Evolutionary conservation across 2,329 filamentous ascomycete species (phyloP).

Genomic region (Penicillium sp.): DNA sequence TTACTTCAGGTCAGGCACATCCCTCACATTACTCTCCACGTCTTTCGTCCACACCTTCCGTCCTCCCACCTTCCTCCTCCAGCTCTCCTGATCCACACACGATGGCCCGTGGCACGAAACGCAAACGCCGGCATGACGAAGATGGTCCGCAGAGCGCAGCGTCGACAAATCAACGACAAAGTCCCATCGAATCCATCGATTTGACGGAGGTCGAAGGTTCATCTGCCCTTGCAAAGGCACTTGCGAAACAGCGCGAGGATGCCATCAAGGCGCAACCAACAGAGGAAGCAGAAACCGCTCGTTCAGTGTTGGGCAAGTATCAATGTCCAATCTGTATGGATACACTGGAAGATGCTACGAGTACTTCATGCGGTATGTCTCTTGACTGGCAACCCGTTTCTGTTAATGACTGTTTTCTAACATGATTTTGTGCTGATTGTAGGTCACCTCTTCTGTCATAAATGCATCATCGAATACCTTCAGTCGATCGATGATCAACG

Average conservation of each 20-base stretch:
- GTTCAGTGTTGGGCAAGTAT: constrained; percentile 49
- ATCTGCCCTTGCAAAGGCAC: constrained; percentile 44
- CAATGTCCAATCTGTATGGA: constrained; percentile 68
- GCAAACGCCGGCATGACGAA: constrained; percentile 19
- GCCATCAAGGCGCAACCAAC: constrained; percentile 48
- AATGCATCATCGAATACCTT: constrained; percentile 63
- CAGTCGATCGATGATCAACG: constrained; percentile 56
- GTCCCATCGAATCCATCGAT: constrained; percentile 53
- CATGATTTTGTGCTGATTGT: not conserved
- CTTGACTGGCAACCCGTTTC: not conserved
- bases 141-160: not conserved
- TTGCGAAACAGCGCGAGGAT: constrained; percentile 57
- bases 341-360: constrained; percentile 60
- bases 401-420: not conserved
- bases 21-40: not conserved
- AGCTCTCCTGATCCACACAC: not conserved
- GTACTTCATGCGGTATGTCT: constrained; percentile 60
- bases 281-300: constrained; percentile 31
- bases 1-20: constrained; percentile 8
- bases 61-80: not conserved
- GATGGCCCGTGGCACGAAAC: constrained; percentile 4
- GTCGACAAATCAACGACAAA: constrained; percentile 8
- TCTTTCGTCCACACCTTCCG: not conserved
- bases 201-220: constrained; percentile 49
- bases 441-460: constrained; percentile 67